A percentile compares a stretch with the other conserved stretches of the same genome.
Conservation (phyloP, 1,284 basidiomycete genomes). For the Apiotrichum sp. region DNA sequence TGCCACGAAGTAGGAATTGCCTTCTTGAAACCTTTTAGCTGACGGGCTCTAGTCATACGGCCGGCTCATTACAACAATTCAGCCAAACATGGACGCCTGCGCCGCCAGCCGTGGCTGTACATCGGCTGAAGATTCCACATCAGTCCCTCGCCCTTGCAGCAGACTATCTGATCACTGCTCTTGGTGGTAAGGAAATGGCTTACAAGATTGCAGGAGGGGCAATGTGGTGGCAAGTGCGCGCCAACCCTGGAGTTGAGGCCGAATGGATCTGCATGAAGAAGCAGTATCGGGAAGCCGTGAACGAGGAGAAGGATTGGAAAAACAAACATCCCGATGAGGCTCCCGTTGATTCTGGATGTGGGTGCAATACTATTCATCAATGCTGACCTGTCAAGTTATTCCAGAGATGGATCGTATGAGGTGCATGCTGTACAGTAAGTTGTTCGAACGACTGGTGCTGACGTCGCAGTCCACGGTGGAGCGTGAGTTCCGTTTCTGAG, state of each 20-base stretch:
- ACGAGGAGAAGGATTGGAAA: constrained; percentile 26
- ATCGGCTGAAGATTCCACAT: constrained; percentile 61
- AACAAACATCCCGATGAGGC: constrained; percentile 10
- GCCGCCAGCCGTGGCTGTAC: constrained; percentile 79
- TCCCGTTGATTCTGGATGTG: constrained; percentile 21
- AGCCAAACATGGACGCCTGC: constrained; percentile 78
- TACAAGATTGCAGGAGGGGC: constrained; percentile 75
- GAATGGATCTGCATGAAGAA: constrained; percentile 76
- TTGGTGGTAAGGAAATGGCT: constrained; percentile 75
- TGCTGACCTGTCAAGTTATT: constrained; percentile 31
- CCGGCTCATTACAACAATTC: constrained; percentile 65
- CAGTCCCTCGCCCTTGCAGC: constrained; percentile 72
- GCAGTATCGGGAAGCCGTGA: constrained; percentile 42
- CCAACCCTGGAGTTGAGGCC: constrained; percentile 68
- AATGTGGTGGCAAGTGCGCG: constrained; percentile 95
- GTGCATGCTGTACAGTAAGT: constrained; percentile 66
- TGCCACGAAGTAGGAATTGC: constrained; percentile 47
- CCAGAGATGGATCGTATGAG: constrained; percentile 76
- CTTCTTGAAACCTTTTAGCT: too few relatives aligned
- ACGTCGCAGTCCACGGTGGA: constrained; percentile 56
- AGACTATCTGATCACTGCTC: constrained; percentile 63
- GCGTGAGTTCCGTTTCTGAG: constrained; percentile 19
- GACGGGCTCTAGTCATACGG: neutral
- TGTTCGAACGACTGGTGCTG: constrained; percentile 1
- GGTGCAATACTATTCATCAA: neutral